These are phyloP conservation scores for Moesziomyces parantarcticus DNA, from an alignment of 1,284 basidiomycete species.

Conservation along the genomic window DNA sequence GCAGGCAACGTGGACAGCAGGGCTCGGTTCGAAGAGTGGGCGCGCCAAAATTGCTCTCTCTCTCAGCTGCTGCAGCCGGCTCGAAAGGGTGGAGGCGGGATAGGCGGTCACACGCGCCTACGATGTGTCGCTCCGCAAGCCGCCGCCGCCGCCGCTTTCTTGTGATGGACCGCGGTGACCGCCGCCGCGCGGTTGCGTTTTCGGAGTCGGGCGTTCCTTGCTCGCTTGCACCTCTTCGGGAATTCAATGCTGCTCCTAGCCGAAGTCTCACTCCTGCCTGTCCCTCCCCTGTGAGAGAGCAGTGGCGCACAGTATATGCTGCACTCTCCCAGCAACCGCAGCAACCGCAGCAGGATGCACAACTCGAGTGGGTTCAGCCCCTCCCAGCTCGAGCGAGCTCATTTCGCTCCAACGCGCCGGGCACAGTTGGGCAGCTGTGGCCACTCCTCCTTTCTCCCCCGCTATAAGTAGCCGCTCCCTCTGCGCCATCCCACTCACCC, in stretches of 20 bases:
- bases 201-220: conserved; percentile 27
- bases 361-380: background rate
- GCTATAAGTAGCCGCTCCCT: too few relatives aligned
- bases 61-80: too few relatives aligned
- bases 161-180: too few relatives aligned
- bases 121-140: conserved; percentile 2
- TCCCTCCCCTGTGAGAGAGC: background rate
- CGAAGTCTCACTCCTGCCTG: conserved; percentile 15
- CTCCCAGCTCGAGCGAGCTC: too few relatives aligned
- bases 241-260: conserved; percentile 2
- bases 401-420: too few relatives aligned
- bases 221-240: conserved; percentile 22
- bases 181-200: conserved; percentile 4
- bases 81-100: too few relatives aligned
- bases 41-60: background rate
- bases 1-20: too few relatives aligned
- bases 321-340: background rate
- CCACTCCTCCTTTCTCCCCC: background rate
- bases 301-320: conserved; percentile 2
- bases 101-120: conserved; percentile 1
- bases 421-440: too few relatives aligned
- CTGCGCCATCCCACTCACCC: too few relatives aligned
- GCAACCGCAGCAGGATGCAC: background rate
- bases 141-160: conserved; percentile 9
- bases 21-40: background rate